phyloP scores from a whole-genome alignment of 177 flowering plant genomes.

The Vitis hybrid region DNA sequence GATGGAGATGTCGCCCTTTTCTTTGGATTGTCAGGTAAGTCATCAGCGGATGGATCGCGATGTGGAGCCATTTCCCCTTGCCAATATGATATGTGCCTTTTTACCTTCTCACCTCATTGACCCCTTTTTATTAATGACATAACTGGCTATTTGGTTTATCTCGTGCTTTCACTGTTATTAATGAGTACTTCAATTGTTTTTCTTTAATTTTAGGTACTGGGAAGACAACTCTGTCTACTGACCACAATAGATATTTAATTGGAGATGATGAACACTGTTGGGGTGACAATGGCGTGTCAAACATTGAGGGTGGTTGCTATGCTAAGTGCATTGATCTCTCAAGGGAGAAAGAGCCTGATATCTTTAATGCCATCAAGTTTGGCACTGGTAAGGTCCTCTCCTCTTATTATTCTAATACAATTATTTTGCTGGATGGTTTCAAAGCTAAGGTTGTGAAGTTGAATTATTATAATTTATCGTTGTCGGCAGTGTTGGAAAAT shows the following conservation, averaged over 20 bases:
- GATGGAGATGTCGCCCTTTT: constrained; percentile 97
- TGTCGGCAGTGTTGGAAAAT: constrained; percentile 79
- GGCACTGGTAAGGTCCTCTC: constrained; percentile 62
- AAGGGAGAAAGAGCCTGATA: constrained; percentile 94
- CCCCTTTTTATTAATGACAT: background rate
- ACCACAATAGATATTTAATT: constrained; percentile 80
- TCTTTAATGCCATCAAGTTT: constrained; percentile 95
- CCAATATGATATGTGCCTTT: constrained; percentile 21
- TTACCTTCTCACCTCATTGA: constrained; percentile 7
- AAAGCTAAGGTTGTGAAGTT: background rate
- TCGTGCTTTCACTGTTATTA: background rate
- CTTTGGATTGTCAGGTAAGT: constrained; percentile 95
- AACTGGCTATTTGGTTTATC: background rate
- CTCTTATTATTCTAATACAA: background rate
- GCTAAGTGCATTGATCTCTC: constrained; percentile 93
- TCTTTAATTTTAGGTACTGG: constrained; percentile 71
- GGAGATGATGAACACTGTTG: constrained; percentile 99
- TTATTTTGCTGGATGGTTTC: background rate
- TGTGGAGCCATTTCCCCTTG: constrained; percentile 4
- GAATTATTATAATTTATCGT: constrained; percentile 3
- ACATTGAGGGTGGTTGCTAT: constrained; percentile 99
- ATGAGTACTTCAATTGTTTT: constrained; percentile 12
- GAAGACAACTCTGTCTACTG: constrained; percentile 96
- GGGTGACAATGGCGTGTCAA: constrained; percentile 94
- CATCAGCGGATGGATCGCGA: constrained; percentile 15